Percentiles rank a stretch among this genome's conserved stretches.
Conservation (phyloP, 1,284 basidiomycete genomes). For the Takashimella koratensis region DNA sequence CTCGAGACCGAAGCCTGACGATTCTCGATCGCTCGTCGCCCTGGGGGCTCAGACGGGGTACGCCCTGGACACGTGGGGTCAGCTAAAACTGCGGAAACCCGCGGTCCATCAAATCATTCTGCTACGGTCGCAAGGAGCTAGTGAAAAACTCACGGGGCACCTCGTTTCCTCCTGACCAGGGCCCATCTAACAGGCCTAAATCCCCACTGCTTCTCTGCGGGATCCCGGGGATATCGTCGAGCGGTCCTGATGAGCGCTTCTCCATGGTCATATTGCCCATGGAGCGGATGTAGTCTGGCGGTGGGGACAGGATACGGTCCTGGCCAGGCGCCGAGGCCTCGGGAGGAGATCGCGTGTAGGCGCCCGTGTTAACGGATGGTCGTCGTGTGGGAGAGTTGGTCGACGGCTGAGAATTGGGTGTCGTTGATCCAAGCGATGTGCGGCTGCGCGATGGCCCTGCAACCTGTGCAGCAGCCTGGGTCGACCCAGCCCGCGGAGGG, state of each 20-base stretch:
- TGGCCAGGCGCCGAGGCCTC: neutral
- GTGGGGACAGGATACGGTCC: conserved; percentile 14
- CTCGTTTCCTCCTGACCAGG: conserved; percentile 3
- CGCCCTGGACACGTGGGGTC: neutral
- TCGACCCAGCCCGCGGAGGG: conserved; percentile 16
- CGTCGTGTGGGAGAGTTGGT: neutral
- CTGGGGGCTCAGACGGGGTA: neutral
- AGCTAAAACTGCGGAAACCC: neutral
- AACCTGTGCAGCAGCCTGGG: neutral
- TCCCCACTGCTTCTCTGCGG: conserved; percentile 14
- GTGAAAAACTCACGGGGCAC: neutral
- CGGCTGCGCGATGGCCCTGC: neutral
- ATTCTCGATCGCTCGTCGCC: conserved; percentile 1
- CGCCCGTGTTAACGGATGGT: neutral
- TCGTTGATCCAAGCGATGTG: neutral
- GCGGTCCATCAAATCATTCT: too few relatives aligned
- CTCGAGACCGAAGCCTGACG: conserved; percentile 14
- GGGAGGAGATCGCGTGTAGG: neutral
- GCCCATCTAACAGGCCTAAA: conserved; percentile 5
- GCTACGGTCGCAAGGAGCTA: too few relatives aligned
- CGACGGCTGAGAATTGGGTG: neutral
- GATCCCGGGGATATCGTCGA: conserved; percentile 26
- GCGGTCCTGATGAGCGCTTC: conserved; percentile 14
- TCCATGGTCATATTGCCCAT: conserved; percentile 19
- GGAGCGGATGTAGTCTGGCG: conserved; percentile 25